Evolutionary conservation across 148 eudicot species (phyloP).

Genomic region (Cornus suecica): DNA sequence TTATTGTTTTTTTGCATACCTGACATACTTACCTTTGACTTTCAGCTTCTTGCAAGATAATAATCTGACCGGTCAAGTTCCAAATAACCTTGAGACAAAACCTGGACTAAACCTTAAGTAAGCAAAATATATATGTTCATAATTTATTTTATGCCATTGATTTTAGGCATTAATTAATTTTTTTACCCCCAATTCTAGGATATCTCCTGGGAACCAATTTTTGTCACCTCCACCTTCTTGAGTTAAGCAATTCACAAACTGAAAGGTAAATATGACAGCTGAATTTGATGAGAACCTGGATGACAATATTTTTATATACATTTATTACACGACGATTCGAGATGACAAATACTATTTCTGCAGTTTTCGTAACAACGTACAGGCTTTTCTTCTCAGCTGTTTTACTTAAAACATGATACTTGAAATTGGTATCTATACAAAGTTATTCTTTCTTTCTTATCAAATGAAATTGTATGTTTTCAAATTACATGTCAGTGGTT

Average conservation of each 20-base stretch:
- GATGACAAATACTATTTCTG: constrained; percentile 8
- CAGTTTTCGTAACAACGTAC: not conserved
- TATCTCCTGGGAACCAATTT: constrained; percentile 64
- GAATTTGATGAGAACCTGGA: not conserved
- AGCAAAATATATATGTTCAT: constrained; percentile 18
- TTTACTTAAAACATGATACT: not conserved
- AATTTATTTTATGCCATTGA: not conserved
- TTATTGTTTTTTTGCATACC: not conserved
- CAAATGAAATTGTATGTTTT: constrained; percentile 8
- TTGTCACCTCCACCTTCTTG: constrained; percentile 37
- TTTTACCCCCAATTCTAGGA: constrained; percentile 40
- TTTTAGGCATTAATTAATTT: not conserved
- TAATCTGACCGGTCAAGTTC: constrained; percentile 65
- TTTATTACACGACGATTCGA: constrained; percentile 6
- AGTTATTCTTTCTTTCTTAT: constrained; percentile 16
- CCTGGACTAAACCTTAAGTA: constrained; percentile 75
- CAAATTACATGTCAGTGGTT: constrained; percentile 1
- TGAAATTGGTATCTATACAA: not conserved
- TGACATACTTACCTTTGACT: not conserved
- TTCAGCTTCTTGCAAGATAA: constrained; percentile 79
- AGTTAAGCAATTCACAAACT: constrained; percentile 9
- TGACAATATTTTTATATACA: not conserved
- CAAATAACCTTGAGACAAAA: constrained; percentile 50
- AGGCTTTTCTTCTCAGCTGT: not conserved
- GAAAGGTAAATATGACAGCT: constrained; percentile 17